Evolutionary conservation across 768 basidiomycete genomes (phyloP).

Genomic region (Coprinopsis strossmayeri): DNA sequence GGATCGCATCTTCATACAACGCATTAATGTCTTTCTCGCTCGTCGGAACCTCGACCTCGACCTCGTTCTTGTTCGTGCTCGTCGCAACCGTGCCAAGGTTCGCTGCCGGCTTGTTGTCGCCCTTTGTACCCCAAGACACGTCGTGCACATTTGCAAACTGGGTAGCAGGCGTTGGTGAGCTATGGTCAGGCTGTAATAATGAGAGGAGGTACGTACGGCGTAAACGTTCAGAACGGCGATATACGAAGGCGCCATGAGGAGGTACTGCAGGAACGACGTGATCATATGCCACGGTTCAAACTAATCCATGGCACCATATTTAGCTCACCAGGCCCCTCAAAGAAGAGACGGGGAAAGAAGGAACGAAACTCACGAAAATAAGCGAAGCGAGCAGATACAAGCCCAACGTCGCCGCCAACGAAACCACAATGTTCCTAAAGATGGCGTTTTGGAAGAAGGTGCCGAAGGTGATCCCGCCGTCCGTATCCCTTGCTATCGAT

Average conservation of each 20-base stretch:
- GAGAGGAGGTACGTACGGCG: conserved; percentile 23
- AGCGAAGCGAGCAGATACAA: conserved; percentile 80
- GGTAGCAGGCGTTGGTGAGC: not conserved
- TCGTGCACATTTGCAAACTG: conserved; percentile 82
- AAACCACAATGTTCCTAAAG: conserved; percentile 83
- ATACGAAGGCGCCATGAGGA: conserved; percentile 90
- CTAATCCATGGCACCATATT: conserved; percentile 27
- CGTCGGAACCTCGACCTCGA: conserved; percentile 81
- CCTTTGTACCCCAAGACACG: conserved; percentile 95
- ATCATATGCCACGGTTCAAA: conserved; percentile 99
- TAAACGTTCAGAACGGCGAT: conserved; percentile 93
- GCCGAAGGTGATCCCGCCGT: conserved; percentile 39
- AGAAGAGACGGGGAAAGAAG: not conserved
- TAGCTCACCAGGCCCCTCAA: not conserved
- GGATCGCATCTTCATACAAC: conserved; percentile 87
- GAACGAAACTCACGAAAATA: conserved; percentile 63
- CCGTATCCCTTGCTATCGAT: conserved; percentile 39
- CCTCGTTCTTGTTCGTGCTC: conserved; percentile 67
- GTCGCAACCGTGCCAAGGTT: conserved; percentile 80
- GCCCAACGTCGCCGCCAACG: conserved; percentile 82
- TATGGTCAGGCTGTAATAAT: not conserved
- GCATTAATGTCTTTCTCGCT: conserved; percentile 86
- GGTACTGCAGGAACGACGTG: conserved; percentile 90
- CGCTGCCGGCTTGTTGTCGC: conserved; percentile 78
- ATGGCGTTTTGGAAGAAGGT: conserved; percentile 70